A percentile compares a stretch with the other conserved stretches of the same genome.
Conservation (phyloP, 2,329 filamentous ascomycete species). For the Zymoseptoria crescenta region DNA sequence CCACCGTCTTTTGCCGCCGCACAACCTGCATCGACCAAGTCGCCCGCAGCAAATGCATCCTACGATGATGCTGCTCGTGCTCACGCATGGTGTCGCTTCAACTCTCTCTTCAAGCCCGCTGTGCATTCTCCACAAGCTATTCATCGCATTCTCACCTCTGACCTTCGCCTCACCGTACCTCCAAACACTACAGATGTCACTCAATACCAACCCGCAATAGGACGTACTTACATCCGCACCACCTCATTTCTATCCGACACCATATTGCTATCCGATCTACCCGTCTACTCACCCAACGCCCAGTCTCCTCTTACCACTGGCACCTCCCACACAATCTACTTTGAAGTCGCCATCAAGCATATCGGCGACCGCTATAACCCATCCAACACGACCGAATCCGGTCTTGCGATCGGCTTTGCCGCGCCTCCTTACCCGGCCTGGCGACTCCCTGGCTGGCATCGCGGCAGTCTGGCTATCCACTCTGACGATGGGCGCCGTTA, state of each 20-base stretch:
- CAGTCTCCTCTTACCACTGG: constrained; percentile 50
- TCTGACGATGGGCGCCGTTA: constrained; percentile 71
- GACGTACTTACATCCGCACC: constrained; percentile 40
- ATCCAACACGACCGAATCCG: constrained; percentile 37
- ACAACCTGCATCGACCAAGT: constrained; percentile 47
- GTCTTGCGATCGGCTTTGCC: constrained; percentile 61
- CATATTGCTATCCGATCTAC: constrained; percentile 59
- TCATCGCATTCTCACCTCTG: constrained; percentile 40
- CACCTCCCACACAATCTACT: constrained; percentile 56
- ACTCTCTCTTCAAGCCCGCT: constrained; percentile 52
- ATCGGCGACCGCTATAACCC: constrained; percentile 30
- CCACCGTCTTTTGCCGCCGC: constrained; percentile 53
- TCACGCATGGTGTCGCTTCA: constrained; percentile 55
- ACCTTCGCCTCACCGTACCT: constrained; percentile 44
- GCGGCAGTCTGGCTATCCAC: constrained; percentile 67
- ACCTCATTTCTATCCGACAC: constrained; percentile 47
- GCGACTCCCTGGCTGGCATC: constrained; percentile 73
- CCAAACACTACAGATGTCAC: constrained; percentile 35
- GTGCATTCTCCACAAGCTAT: constrained; percentile 30
- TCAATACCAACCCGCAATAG: constrained; percentile 40
- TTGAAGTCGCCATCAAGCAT: constrained; percentile 54
- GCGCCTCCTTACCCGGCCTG: constrained; percentile 71
- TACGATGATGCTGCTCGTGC: constrained; percentile 57
- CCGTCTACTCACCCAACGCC: constrained; percentile 55
- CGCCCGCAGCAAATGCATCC: constrained; percentile 62